Evolutionary conservation across 495 filamentous ascomycete species (phyloP).

Genomic region (Aspergillus ellipticus): DNA sequence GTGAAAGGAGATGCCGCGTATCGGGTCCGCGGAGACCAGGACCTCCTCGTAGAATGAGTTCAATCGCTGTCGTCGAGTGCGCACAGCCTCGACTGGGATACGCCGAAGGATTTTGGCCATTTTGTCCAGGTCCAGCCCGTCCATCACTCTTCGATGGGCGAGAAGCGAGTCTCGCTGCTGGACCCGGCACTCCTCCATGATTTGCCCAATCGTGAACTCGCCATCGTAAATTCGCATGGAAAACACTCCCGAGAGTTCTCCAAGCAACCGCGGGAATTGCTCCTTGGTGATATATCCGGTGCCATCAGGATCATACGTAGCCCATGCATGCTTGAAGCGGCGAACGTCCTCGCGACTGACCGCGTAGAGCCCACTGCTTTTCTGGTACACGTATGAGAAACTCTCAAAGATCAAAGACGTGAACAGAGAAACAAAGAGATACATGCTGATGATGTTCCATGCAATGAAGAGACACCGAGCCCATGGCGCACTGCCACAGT

Average conservation of each 20-base stretch:
- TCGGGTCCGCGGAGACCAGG: constrained; percentile 84
- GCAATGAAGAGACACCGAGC: constrained; percentile 83
- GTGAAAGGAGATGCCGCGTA: constrained; percentile 87
- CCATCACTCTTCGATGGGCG: constrained; percentile 49
- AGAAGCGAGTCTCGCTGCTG: constrained; percentile 43
- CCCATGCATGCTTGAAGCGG: constrained; percentile 98
- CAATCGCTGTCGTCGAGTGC: constrained; percentile 67
- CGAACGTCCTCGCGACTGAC: constrained; percentile 90
- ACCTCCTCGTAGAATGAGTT: constrained; percentile 96
- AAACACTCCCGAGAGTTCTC: constrained; percentile 89
- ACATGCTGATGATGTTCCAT: constrained; percentile 99
- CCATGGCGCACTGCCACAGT: constrained; percentile 89
- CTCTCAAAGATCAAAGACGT: constrained; percentile 99
- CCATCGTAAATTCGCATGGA: constrained; percentile 96
- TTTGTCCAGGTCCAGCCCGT: constrained; percentile 72
- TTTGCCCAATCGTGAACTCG: constrained; percentile 76
- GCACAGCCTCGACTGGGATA: constrained; percentile 74
- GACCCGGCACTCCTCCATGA: constrained; percentile 75
- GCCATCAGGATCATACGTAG: constrained; percentile 85
- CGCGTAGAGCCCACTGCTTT: constrained; percentile 72
- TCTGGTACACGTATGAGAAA: constrained; percentile 98
- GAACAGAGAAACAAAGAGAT: constrained; percentile 98
- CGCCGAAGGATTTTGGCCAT: constrained; percentile 69
- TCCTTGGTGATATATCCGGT: constrained; percentile 91
- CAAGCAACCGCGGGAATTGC: constrained; percentile 81